Conservation (phyloP, 306 rosid genomes). For the Prinsepia uniflora region DNA sequence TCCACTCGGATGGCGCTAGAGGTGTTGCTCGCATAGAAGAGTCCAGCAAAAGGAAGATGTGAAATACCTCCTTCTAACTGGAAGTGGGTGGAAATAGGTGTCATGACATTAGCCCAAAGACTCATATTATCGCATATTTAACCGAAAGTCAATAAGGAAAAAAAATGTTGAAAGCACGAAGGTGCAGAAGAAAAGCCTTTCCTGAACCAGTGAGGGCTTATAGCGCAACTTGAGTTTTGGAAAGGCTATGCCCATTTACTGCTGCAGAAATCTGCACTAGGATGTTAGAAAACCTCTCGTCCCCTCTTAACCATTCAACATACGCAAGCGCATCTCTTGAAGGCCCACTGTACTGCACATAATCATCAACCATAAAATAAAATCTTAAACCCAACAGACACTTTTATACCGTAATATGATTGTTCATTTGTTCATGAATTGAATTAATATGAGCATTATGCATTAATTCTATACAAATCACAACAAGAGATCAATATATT, state of each 20-base stretch:
- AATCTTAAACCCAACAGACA: neutral
- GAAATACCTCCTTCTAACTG: slow-evolving; percentile 75
- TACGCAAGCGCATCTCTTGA: slow-evolving; percentile 69
- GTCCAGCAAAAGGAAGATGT: slow-evolving; percentile 77
- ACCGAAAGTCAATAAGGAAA: neutral
- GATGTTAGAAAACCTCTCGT: slow-evolving; percentile 63
- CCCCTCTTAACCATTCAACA: slow-evolving; percentile 78
- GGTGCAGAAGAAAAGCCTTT: slow-evolving; percentile 21
- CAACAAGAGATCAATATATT: neutral
- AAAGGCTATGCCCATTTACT: slow-evolving; percentile 66
- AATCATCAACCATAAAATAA: neutral
- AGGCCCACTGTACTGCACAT: slow-evolving; percentile 87
- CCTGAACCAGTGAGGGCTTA: slow-evolving; percentile 91
- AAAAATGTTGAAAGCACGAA: neutral
- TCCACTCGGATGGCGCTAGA: slow-evolving; percentile 78
- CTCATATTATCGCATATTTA: neutral
- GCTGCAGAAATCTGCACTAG: slow-evolving; percentile 76
- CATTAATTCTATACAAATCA: neutral
- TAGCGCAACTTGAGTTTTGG: slow-evolving; percentile 85
- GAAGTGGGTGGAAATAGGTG: slow-evolving; percentile 11
- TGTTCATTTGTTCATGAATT: neutral
- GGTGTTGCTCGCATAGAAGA: slow-evolving; percentile 76
- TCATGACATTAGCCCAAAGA: neutral
- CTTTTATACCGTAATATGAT: neutral
- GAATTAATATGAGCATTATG: neutral